Conservation (phyloP, 139 green algal species). For the Coelastrella sp. region DNA sequence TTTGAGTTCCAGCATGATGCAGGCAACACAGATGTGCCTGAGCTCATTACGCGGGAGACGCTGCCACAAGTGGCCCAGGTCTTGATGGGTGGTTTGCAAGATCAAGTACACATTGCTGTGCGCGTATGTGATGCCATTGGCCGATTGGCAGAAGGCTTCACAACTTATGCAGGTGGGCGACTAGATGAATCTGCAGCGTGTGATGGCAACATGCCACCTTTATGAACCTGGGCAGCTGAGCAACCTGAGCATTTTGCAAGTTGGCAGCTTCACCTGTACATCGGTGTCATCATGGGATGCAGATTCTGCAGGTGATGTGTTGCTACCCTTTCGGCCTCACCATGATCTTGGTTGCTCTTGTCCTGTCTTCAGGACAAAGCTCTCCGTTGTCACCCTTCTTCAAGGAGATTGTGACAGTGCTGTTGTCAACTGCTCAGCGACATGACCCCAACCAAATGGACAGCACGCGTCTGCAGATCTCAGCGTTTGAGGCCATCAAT, state of each 20-base stretch:
- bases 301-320: neutral
- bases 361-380: conserved; percentile 57
- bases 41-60: conserved; percentile 75
- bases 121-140: conserved; percentile 87
- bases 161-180: conserved; percentile 19
- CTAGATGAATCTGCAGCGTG: neutral
- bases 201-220: neutral
- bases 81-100: conserved; percentile 78
- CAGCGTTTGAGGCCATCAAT: conserved; percentile 97
- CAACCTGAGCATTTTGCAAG: too few species aligned
- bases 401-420: conserved; percentile 83
- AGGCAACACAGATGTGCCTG: conserved; percentile 50
- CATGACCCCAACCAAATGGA: conserved; percentile 40
- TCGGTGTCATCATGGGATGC: too few species aligned
- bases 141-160: conserved; percentile 84
- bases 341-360: neutral
- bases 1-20: conserved; percentile 93
- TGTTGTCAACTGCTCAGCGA: conserved; percentile 73
- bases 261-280: too few species aligned
- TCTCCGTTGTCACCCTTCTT: conserved; percentile 88
- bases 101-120: conserved; percentile 89
- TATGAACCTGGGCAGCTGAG: too few species aligned
- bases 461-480: conserved; percentile 71
- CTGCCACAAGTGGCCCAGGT: conserved; percentile 58
- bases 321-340: neutral